These are phyloP conservation scores for Ramularia collo-cygni DNA, from an alignment of 2,329 filamentous ascomycete genomes.

Conservation along the genomic window DNA sequence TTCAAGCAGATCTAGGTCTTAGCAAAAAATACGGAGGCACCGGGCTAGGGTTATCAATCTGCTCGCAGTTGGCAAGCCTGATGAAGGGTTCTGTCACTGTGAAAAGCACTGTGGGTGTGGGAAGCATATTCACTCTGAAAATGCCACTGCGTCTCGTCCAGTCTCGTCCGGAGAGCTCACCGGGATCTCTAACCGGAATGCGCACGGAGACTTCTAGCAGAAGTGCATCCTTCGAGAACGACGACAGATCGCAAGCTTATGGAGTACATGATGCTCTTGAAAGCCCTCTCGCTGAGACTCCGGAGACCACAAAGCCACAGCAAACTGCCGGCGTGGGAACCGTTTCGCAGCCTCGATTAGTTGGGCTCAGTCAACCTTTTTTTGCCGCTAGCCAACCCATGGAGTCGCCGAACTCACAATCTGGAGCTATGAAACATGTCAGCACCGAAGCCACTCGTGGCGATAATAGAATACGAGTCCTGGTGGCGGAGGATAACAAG, in stretches of 20 bases:
- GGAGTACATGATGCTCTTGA: background rate
- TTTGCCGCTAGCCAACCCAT: slow-evolving; percentile 50
- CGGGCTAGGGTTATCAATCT: slow-evolving; percentile 81
- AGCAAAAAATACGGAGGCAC: slow-evolving; percentile 89
- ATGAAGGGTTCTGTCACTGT: slow-evolving; percentile 75
- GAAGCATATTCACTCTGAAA: slow-evolving; percentile 74
- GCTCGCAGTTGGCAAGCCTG: slow-evolving; percentile 71
- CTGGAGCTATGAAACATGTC: slow-evolving; percentile 58
- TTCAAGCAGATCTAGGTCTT: slow-evolving; percentile 82
- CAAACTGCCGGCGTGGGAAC: slow-evolving; percentile 35
- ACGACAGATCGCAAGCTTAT: background rate
- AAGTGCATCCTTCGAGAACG: slow-evolving; percentile 1
- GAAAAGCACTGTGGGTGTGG: slow-evolving; percentile 63
- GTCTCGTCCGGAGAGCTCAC: slow-evolving; percentile 44
- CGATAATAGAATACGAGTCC: slow-evolving; percentile 65
- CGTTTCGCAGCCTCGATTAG: slow-evolving; percentile 67
- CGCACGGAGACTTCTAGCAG: background rate
- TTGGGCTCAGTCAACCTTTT: slow-evolving; percentile 78
- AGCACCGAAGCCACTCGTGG: slow-evolving; percentile 52
- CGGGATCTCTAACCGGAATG: background rate
- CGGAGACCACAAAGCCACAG: slow-evolving; percentile 9
- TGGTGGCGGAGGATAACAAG: slow-evolving; percentile 77
- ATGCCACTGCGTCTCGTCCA: slow-evolving; percentile 73
- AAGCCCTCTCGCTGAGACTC: background rate
- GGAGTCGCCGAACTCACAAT: slow-evolving; percentile 52